A percentile compares a stretch with the other conserved stretches of the same genome.
Evolutionary conservation across 2,329 filamentous ascomycete species (phyloP).

Genomic region (Aureobasidium sp.): DNA sequence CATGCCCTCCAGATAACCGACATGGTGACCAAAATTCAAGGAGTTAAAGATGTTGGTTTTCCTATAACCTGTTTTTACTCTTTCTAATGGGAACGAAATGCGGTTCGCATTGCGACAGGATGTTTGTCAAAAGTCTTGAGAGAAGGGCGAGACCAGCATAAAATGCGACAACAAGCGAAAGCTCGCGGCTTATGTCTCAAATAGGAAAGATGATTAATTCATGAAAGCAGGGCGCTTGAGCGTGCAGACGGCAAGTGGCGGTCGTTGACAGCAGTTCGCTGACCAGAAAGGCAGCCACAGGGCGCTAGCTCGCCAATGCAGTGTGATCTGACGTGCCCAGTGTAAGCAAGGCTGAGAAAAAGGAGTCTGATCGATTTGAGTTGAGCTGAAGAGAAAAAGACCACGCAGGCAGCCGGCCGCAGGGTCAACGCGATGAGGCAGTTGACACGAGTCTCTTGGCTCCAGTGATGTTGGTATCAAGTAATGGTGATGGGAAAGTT

Average conservation of each 20-base stretch:
- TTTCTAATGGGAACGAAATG: background rate
- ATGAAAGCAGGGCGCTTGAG: background rate
- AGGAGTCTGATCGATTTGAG: background rate
- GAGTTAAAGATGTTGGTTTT: background rate
- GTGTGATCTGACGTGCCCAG: constrained; percentile 7
- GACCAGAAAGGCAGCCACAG: background rate
- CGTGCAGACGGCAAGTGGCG: background rate
- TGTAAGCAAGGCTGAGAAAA: constrained; percentile 9
- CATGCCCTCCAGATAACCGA: background rate
- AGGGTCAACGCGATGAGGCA: background rate
- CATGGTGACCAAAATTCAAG: background rate
- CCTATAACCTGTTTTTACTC: background rate
- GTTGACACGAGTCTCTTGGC: constrained; percentile 4
- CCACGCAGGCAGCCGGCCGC: background rate
- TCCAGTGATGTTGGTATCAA: background rate
- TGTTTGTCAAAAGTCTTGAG: no score
- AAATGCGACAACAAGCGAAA: background rate
- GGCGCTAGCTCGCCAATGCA: background rate
- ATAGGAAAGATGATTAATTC: background rate
- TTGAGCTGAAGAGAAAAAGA: background rate
- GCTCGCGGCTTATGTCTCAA: background rate
- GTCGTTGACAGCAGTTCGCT: background rate
- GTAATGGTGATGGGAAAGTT: background rate
- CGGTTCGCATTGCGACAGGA: background rate
- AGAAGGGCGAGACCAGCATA: background rate